Base-by-base conservation (phyloP, 2,329 filamentous ascomycete species). In the Claviceps sp. region DNA sequence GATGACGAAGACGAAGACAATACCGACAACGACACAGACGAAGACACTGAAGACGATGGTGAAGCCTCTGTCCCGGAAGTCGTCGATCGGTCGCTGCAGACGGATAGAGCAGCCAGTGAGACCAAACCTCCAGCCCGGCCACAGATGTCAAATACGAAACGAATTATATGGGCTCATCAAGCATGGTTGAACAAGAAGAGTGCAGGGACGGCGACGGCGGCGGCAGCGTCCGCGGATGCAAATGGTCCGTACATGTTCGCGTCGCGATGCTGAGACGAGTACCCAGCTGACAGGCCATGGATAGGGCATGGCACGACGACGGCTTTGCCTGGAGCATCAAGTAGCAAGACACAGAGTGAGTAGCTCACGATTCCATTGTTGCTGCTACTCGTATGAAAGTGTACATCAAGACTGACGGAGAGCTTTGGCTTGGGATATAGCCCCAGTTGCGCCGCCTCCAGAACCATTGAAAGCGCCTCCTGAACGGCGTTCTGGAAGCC, bases 381-480 rank as follows among this genome's bases (percentile, higher is more conserved):
- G 4, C 5, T 47, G 5, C 19, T 6, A 6, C n/a, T 40, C 5
- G n/a, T 14, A 37, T 16, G 6, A 44, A 46, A 6, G 2, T 50
- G 10, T 40, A n/a, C 34, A 10, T 42, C 38, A 7, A 17, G 11
- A 19, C 49, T 46, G 40, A 50, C 14, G 11, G 3, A 11, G n/a
- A 13, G 10, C 3, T n/a, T 13, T n/a, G 16, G n/a, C 5, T 24
- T 39, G 19, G 16, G 5, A 39, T 30, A 50, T 22, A 53, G 52
- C 52, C 6, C 24, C 48, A 24, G 48, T 53, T 48, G 44, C 48
- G 24, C 38, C 47, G 24, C 51, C 51, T 24, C 8, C 40, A 2
- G 26, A 44, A 24, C 10, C 39, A 34, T 30, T 22, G 14, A 13
- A 50, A 17, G 41, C 26, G 34, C 16, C 43, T 1, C 4, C 5